phyloP scores from a whole-genome alignment of 2,329 filamentous ascomycete genomes.

The Xylaria sp. region DNA sequence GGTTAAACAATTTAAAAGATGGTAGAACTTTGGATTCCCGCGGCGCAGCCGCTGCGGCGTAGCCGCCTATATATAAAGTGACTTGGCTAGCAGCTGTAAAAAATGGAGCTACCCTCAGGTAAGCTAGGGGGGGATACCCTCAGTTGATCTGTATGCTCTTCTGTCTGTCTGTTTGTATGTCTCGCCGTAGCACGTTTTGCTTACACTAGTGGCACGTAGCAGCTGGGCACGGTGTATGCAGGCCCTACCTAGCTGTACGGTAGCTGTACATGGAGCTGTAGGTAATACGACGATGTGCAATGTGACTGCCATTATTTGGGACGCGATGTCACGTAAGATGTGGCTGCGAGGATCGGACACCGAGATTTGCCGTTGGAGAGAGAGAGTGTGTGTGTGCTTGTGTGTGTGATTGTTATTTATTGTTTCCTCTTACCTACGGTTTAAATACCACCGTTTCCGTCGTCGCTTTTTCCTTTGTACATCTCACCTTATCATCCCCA shows the following conservation, averaged over 20 bases:
- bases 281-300: constrained; percentile 26
- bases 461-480: not conserved
- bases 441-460: not conserved
- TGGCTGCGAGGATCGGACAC: constrained; percentile 26
- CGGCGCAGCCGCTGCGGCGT: no score
- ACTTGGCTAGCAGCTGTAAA: no score
- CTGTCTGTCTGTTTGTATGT: no score
- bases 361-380: constrained; percentile 8
- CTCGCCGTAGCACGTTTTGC: constrained; percentile 10
- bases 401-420: not conserved
- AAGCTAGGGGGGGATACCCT: no score
- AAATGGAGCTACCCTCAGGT: no score
- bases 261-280: no score
- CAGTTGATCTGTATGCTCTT: no score
- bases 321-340: constrained; percentile 28
- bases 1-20: no score
- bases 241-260: not conserved
- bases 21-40: no score
- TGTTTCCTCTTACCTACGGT: not conserved
- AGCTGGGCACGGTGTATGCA: constrained; percentile 9
- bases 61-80: no score
- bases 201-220: constrained; percentile 4
- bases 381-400: not conserved
- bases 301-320: constrained; percentile 29
- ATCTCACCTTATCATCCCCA: not conserved